Evolutionary conservation across 2,329 filamentous ascomycete genomes (phyloP).

Genomic region (Neofusicoccum cordaticola): DNA sequence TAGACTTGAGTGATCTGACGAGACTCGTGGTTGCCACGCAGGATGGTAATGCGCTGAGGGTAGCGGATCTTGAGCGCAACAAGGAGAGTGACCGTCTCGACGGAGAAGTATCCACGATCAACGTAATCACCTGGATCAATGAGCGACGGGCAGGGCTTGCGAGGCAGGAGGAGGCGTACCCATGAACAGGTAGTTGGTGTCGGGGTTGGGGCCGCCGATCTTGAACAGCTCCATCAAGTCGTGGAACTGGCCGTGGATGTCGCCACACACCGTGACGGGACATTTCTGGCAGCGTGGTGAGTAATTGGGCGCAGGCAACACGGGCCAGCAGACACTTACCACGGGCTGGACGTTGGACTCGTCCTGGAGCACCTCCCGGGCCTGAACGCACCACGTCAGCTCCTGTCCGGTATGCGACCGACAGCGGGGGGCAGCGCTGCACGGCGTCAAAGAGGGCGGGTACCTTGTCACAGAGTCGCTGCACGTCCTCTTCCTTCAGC

Average conservation of each 20-base stretch:
- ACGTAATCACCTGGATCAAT: constrained; percentile 82
- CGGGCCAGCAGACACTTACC: constrained; percentile 55
- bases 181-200: constrained; percentile 99
- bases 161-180: constrained; percentile 52
- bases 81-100: constrained; percentile 95
- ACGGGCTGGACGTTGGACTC: constrained; percentile 99
- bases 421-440: not conserved
- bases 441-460: not conserved
- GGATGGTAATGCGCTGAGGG: constrained; percentile 94
- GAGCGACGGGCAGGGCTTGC: constrained; percentile 13
- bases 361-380: constrained; percentile 91
- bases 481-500: constrained; percentile 88
- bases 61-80: constrained; percentile 98
- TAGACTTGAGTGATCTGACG: constrained; percentile 77
- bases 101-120: constrained; percentile 97
- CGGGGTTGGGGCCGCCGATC: constrained; percentile 95
- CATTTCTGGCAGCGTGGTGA: constrained; percentile 64
- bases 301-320: constrained; percentile 7
- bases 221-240: constrained; percentile 99
- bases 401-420: not conserved
- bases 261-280: constrained; percentile 95
- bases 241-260: constrained; percentile 99
- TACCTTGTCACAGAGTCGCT: constrained; percentile 97
- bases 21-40: constrained; percentile 85
- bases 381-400: constrained; percentile 51